Base-by-base conservation (phyloP, 2,329 filamentous ascomycete species). In the Exophiala spinifera region DNA sequence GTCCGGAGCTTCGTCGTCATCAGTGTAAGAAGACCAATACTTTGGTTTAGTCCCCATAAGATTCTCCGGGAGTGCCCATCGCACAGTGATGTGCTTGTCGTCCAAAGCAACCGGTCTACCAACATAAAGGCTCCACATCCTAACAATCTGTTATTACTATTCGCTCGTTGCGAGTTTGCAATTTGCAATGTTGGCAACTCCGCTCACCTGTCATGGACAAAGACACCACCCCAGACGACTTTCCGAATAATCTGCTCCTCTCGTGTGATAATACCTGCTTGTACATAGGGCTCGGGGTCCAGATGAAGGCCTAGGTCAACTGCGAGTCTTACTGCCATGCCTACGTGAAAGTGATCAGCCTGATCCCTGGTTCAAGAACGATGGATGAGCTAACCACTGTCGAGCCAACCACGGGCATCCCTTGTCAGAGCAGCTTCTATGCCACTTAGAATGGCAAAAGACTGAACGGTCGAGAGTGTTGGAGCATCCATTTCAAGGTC, bases 401-500 rank as follows among this genome's bases (percentile, higher is more conserved):
- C 62, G 11, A 64, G 56, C 63, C 63, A 64, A 19, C 63, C 63
- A 15, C 63, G 51, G 15, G 63, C 59, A 42, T 65, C 63, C 33
- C 62, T 56, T 1, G 60, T 65, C 4, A 56, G 53, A 17, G 55
- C 47, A 3, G 60, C 61, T 45, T 65, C 63, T 14, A 59, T 46
- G 15, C 42, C 55, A 46, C 63, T 65, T 14, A 64, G 42, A 8
- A 64, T 60, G 1, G 56, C 63, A 34, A 65, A 45, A 4, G 63
- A 53, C 40, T 65, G 63, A 4, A 64, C 61, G 0, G 63, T 65
- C 4, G 59, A 59, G n/a, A 65, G 43, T 10, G 54, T 55, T 2
- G 63, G 63, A 25, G 51, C 49, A 19, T 64, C 61, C 55, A 65
- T 54, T 39, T 65, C 63, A 15, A 63, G 52, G 23, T 65, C 62